These are phyloP conservation scores for Aegilops sharonensis DNA, from an alignment of 176 grass and related monocot genomes.

Conservation along the genomic window DNA sequence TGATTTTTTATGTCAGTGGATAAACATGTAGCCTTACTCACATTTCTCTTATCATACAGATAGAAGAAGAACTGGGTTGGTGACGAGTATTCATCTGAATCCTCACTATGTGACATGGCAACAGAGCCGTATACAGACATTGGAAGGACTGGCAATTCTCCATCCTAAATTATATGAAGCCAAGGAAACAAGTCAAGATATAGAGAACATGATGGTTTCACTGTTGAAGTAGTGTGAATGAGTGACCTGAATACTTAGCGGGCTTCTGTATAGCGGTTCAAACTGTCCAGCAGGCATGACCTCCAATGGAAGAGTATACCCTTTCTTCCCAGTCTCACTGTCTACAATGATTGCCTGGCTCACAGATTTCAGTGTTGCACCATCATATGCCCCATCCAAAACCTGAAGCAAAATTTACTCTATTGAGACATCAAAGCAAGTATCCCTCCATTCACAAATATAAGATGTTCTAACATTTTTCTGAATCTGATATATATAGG, in stretches of 20 bases:
- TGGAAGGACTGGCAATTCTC: conserved; percentile 91
- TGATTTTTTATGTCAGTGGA: neutral
- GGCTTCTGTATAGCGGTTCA: conserved; percentile 89
- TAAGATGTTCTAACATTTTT: no score
- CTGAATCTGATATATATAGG: no score
- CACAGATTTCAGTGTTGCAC: conserved; percentile 67
- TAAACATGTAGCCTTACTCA: conserved; percentile 36
- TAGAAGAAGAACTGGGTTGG: conserved; percentile 94
- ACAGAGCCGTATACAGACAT: conserved; percentile 88
- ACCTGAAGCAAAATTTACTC: conserved; percentile 48
- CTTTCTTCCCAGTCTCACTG: conserved; percentile 57
- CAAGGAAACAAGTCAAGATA: neutral
- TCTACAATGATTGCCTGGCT: conserved; percentile 86
- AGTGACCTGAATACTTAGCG: conserved; percentile 78
- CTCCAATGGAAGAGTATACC: conserved; percentile 75
- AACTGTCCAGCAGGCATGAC: conserved; percentile 92
- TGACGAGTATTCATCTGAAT: conserved; percentile 89
- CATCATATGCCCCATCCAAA: conserved; percentile 80
- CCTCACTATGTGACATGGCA: conserved; percentile 85
- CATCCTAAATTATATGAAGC: conserved; percentile 58
- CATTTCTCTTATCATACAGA: conserved; percentile 98
- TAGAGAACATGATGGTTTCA: neutral
- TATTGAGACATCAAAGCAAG: conserved; percentile 16
- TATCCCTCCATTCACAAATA: neutral
- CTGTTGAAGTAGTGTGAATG: neutral